Percentiles rank a stretch among this genome's conserved stretches.
These are phyloP conservation scores for Phytophthora macrochlamydospora DNA, from an alignment of 352 stramenopile species.

Conservation along the genomic window DNA sequence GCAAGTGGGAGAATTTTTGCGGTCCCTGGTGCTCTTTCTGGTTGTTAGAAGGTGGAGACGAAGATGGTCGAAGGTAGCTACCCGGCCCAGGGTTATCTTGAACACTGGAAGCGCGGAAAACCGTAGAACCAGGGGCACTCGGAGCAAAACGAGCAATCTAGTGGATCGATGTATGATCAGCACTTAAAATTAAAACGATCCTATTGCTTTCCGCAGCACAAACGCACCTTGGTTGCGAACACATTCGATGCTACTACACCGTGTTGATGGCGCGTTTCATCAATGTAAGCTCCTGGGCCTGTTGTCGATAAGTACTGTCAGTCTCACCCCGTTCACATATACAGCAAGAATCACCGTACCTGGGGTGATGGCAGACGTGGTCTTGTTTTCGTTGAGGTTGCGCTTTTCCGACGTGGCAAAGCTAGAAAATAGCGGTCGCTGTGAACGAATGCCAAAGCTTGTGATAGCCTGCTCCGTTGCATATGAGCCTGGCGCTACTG, in stretches of 20 bases:
- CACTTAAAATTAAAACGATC: not conserved
- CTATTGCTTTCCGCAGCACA: not conserved
- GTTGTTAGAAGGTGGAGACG: constrained; percentile 32
- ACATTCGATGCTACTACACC: constrained; percentile 50
- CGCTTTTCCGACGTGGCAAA: constrained; percentile 75
- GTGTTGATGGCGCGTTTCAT: constrained; percentile 14
- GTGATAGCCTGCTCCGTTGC: constrained; percentile 50
- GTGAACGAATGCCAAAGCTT: constrained; percentile 46
- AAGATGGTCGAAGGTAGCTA: constrained; percentile 41
- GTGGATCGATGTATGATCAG: not conserved
- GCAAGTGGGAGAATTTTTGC: constrained; percentile 45
- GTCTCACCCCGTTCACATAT: not conserved
- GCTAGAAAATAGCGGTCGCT: constrained; percentile 58
- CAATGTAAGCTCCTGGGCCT: constrained; percentile 68
- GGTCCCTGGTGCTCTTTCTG: constrained; percentile 28
- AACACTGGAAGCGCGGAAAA: constrained; percentile 68
- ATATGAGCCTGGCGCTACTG: constrained; percentile 74
- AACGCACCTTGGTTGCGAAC: constrained; percentile 67
- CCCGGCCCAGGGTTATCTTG: constrained; percentile 78
- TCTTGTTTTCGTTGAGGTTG: constrained; percentile 83
- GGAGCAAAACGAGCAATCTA: constrained; percentile 79
- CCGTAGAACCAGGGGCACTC: constrained; percentile 68
- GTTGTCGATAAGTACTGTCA: not conserved
- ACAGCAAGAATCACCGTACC: constrained; percentile 22
- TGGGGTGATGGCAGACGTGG: constrained; percentile 76